Evolutionary conservation across 768 basidiomycete genomes (phyloP), one percentile per base, ranked within the genome.

Genomic region (Naganishia vishniacii): DNA sequence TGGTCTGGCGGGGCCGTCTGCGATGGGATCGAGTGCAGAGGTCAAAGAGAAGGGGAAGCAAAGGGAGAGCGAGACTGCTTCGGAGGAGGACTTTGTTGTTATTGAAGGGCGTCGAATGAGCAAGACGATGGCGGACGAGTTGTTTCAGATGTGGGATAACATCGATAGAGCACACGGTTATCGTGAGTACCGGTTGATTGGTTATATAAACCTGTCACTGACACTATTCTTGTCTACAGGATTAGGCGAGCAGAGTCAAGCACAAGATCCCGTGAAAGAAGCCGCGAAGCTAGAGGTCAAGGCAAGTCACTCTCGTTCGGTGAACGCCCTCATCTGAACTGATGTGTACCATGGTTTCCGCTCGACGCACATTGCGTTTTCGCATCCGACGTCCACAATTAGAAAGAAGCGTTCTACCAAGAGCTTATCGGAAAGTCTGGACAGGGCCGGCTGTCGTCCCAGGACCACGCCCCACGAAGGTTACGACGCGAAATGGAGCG

Each of bases 111-210:
- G 81, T 11, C 83, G 85, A 79, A 79, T 82, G 68, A 79, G 80
- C 23, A 78, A 78, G 64, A 66, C 83, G 64, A 86, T 85, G 75
- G 82, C 81, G 72, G 81, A 81, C 7, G 81, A 82, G 65, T 79
- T 81, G 70, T 67, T 69, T 48, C 66, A 72, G 64, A 76, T 78
- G 28, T 78, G 76, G 74, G 67, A 72, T 41, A 62, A 68, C 63
- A 78, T 78, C 44, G 77, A 78, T 53, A 65, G 71, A 51, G 70
- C 74, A 5, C 77, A 78, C 66, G 73, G 74, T 25, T 68, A 66
- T 65, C 48, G 65, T 68, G 47, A 65, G 69, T 63, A 4, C n/a
- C n/a, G 15, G 2, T 16, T 56, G 9, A 16, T 13, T 12, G 4
- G 23, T 13, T 16, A 7, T 31, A 23, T 40, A 5, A 40, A 29